These are phyloP conservation scores for Fusarium tupiense DNA, from an alignment of 2,329 filamentous ascomycete species.

Conservation along the genomic window DNA sequence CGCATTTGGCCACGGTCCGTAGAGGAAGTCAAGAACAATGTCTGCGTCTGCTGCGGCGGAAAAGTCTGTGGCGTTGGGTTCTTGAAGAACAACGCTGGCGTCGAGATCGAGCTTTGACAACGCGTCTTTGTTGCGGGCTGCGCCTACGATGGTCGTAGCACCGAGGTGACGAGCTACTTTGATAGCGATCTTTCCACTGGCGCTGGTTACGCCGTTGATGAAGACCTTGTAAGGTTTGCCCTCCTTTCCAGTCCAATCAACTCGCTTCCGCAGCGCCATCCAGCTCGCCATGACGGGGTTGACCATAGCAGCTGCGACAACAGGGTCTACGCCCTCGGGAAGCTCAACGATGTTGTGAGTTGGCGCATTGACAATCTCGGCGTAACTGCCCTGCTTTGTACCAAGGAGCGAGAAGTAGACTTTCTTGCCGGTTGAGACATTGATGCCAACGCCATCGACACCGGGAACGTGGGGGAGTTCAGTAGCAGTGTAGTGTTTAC, in stretches of 20 bases:
- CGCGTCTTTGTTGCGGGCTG: constrained; percentile 57
- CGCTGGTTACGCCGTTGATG: constrained; percentile 63
- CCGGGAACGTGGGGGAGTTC: constrained; percentile 62
- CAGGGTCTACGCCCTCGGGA: constrained; percentile 56
- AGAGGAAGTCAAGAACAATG: constrained; percentile 67
- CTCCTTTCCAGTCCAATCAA: constrained; percentile 41
- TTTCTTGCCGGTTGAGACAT: constrained; percentile 55
- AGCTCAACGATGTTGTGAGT: constrained; percentile 52
- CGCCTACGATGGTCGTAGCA: constrained; percentile 60
- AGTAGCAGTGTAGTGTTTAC: constrained; percentile 63
- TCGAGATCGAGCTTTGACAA: constrained; percentile 58
- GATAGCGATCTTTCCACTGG: constrained; percentile 61
- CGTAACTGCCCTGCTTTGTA: constrained; percentile 55
- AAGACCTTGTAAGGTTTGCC: constrained; percentile 57
- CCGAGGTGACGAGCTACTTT: constrained; percentile 59
- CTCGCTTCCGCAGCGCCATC: constrained; percentile 64
- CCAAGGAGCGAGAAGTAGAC: constrained; percentile 58
- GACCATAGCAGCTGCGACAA: constrained; percentile 61
- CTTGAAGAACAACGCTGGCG: constrained; percentile 54
- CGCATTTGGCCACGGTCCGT: constrained; percentile 56
- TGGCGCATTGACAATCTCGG: constrained; percentile 60
- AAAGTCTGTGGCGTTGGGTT: constrained; percentile 57
- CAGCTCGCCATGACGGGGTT: constrained; percentile 67
- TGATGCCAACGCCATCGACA: constrained; percentile 61
- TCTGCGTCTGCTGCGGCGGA: constrained; percentile 57